Evolutionary conservation across 2,329 filamentous ascomycete genomes (phyloP).

Genomic region (Ilyonectria sp.): DNA sequence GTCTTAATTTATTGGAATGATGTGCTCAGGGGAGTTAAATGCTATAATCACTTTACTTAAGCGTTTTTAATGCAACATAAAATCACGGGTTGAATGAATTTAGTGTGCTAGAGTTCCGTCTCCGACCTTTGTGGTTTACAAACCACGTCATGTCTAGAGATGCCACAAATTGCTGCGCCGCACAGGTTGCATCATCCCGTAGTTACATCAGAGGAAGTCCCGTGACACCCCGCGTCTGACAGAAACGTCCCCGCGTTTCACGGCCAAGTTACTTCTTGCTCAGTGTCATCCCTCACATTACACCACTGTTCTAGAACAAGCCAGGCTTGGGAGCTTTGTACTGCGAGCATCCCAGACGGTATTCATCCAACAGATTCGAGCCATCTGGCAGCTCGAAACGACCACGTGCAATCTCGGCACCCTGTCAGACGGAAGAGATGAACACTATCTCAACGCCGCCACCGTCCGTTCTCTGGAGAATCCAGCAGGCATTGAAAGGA

Average conservation of each 20-base stretch:
- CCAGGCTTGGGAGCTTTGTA: not conserved
- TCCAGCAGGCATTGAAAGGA: slow-evolving; percentile 1
- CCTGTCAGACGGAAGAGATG: not conserved
- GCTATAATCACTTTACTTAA: too few species aligned
- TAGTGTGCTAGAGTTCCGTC: too few species aligned
- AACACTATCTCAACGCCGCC: not conserved
- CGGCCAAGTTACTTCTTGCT: not conserved
- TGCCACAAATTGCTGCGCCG: not conserved
- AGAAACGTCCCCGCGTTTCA: not conserved
- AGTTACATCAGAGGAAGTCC: not conserved
- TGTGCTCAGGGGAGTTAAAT: too few species aligned
- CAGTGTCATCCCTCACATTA: not conserved
- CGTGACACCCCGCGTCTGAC: slow-evolving; percentile 1
- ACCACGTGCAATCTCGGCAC: not conserved
- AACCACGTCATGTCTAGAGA: not conserved
- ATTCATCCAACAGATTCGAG: not conserved
- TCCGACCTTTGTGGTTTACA: too few species aligned
- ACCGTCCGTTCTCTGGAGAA: not conserved
- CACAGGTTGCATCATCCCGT: not conserved
- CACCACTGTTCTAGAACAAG: not conserved
- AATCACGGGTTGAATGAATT: too few species aligned
- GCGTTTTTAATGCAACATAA: too few species aligned
- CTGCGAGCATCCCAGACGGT: not conserved
- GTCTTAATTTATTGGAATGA: too few species aligned
- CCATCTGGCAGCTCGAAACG: not conserved